Percentiles rank a stretch among this genome's conserved stretches.
Conservation (phyloP, 371 early-diverging fungal species). For the Amoeboaphelidium protococcarum region DNA sequence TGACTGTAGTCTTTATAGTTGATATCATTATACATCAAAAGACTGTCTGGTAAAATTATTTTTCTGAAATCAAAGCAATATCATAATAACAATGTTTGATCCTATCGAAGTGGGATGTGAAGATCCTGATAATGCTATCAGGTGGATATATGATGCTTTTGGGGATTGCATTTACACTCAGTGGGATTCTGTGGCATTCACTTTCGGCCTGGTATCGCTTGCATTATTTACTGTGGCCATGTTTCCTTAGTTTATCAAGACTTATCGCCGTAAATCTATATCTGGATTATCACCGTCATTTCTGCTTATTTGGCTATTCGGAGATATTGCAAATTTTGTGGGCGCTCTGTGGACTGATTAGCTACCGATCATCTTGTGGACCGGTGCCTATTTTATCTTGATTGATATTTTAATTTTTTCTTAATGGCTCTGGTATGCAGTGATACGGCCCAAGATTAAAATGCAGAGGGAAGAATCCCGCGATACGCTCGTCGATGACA, state of each 20-base stretch:
- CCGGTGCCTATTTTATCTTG: slow-evolving; percentile 1
- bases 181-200: not conserved
- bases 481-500: no score
- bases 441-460: no score
- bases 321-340: slow-evolving; percentile 1
- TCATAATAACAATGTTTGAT: no score
- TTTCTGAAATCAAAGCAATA: no score
- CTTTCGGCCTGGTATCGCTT: slow-evolving; percentile 1
- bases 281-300: not conserved
- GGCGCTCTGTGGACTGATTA: slow-evolving; percentile 2
- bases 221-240: slow-evolving; percentile 1
- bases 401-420: not conserved
- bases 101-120: no score
- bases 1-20: no score
- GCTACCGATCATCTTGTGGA: not conserved
- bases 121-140: not conserved
- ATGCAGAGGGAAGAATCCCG: no score
- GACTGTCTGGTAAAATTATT: no score
- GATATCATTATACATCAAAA: no score
- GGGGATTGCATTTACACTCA: slow-evolving; percentile 3
- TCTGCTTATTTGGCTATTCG: slow-evolving; percentile 2
- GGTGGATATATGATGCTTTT: not conserved
- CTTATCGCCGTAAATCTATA: slow-evolving; percentile 2
- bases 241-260: slow-evolving; percentile 1
- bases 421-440: slow-evolving; percentile 1